Evolutionary conservation across 331 rosid genomes (phyloP).

Genomic region (Erythrophleum ivorense): DNA sequence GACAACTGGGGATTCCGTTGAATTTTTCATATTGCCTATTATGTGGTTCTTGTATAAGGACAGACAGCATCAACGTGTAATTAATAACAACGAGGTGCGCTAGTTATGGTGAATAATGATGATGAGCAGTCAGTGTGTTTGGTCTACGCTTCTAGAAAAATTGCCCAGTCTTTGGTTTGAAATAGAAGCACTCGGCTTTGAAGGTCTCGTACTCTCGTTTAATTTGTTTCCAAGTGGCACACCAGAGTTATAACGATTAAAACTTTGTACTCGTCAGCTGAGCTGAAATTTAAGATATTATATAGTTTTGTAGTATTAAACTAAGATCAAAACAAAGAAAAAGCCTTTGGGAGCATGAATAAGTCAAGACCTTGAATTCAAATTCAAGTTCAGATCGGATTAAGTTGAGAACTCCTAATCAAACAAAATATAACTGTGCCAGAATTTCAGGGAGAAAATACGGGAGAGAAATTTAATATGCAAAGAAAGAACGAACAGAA

Average conservation of each 20-base stretch:
- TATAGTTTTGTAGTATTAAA: background rate
- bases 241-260: background rate
- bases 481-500: background rate
- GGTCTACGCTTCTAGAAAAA: background rate
- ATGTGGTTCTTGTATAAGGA: background rate
- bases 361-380: constrained; percentile 2
- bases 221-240: background rate
- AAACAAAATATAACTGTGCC: background rate
- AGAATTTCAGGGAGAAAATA: background rate
- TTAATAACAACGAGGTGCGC: background rate
- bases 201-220: background rate
- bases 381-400: background rate
- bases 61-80: background rate
- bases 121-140: background rate
- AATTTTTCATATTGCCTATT: background rate
- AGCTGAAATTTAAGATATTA: background rate
- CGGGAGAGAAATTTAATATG: background rate
- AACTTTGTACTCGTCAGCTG: background rate
- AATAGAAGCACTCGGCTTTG: background rate
- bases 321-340: too few species aligned
- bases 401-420: background rate
- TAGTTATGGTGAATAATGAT: background rate
- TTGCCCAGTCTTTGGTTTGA: background rate
- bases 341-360: background rate
- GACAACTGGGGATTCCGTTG: background rate